Evolutionary conservation across 2,329 filamentous ascomycete genomes (phyloP), one percentile per base, ranked within the genome.

Genomic region (Hypoxylon sp.): DNA sequence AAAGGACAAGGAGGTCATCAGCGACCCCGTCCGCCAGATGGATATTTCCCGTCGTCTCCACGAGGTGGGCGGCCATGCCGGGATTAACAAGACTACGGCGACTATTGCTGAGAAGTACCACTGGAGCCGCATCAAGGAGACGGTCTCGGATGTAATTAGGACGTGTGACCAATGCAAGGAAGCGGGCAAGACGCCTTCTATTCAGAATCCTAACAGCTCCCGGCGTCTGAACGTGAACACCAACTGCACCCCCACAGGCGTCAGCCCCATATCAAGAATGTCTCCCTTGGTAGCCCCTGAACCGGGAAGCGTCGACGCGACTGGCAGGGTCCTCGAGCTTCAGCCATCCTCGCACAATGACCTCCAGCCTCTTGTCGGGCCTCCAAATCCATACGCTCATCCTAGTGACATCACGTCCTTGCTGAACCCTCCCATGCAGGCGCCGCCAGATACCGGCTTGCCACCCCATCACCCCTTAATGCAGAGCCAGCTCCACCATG

Each of bases 101-200:
- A 91, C 89, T 18, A 97, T 99, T 73, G 93, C 95, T 9, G 93
- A 97, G 76, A 91, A 91, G 75, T 97, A 95, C 77, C 96, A 98
- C 80, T 99, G 96, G 96, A 94, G 96, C 49, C 88, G 95, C 65
- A 98, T 98, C 81, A 99, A 98, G 78, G 94, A 97, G 80, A 98
- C 95, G 0, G 96, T 97, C 66, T 96, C 91, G 76, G 90, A 95
- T 76, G 94, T 97, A 72, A 97, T 98, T 79, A 91, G 92, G 72
- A 95, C 96, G 73, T 99, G 96, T 79, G 81, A 86, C 6, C 90
- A 97, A 76, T 98, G 95, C 81, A 97, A 95, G 79, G 93, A 97
- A 73, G 82, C 87, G 36, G 85, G 88, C 65, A 92, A 92, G 77
- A 81, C 84, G 30, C 76, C 79, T 30, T 67, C 56, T 52, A 40